These are phyloP conservation scores for Toxicodendron radicans DNA, from an alignment of 345 rosid genomes.

Conservation along the genomic window DNA sequence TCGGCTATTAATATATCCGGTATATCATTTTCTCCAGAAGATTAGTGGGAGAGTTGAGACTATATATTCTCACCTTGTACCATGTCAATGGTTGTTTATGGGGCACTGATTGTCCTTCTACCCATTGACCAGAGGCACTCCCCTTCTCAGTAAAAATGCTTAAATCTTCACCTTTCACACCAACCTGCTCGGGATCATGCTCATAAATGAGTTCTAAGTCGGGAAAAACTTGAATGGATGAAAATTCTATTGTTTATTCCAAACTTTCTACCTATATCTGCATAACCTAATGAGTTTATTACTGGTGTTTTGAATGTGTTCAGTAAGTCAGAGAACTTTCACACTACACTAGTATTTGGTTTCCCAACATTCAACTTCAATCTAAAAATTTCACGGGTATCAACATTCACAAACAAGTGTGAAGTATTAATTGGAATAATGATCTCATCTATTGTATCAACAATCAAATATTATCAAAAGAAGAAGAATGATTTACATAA, in stretches of 20 bases:
- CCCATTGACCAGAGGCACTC: conserved; percentile 77
- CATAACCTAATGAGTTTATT: background rate
- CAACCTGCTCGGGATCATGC: conserved; percentile 42
- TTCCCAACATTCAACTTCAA: background rate
- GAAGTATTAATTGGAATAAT: background rate
- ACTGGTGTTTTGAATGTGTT: background rate
- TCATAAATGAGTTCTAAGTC: too few relatives aligned
- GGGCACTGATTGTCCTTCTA: conserved; percentile 51
- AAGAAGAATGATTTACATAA: too few relatives aligned
- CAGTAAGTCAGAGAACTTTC: background rate
- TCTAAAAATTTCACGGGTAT: background rate
- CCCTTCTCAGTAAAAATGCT: conserved; percentile 60
- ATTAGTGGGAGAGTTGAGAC: background rate
- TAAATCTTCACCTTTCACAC: conserved; percentile 73
- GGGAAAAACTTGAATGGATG: background rate
- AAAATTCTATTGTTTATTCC: background rate
- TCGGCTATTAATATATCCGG: background rate
- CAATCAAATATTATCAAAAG: background rate
- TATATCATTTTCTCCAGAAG: background rate
- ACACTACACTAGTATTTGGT: background rate
- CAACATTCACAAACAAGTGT: background rate
- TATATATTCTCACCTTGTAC: conserved; percentile 60
- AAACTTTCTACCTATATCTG: background rate
- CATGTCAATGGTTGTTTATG: conserved; percentile 76
- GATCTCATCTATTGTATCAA: background rate